A percentile compares a stretch with the other conserved stretches of the same genome.
phyloP scores from a whole-genome alignment of 2,329 filamentous ascomycete genomes.

The Aspergillus pseudoglaucus region DNA sequence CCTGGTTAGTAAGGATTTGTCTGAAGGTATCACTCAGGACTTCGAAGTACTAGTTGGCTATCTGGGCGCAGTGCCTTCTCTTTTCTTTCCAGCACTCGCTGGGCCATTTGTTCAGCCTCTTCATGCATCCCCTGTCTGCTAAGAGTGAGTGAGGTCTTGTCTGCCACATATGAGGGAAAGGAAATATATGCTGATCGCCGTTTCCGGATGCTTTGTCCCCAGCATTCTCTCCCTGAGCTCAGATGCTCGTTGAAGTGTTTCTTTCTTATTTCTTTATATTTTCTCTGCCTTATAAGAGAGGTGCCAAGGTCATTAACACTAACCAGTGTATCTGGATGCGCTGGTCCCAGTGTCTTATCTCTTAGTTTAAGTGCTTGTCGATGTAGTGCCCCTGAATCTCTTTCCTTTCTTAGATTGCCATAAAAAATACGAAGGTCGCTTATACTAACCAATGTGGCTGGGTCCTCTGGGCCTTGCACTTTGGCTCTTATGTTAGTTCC shows the following conservation, averaged over 20 bases:
- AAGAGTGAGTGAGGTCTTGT: neutral
- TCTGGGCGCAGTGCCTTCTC: no score
- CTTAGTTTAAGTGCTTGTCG: neutral
- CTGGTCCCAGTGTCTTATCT: conserved; percentile 1
- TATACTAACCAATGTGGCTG: neutral
- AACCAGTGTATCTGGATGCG: conserved; percentile 2
- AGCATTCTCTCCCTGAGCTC: neutral
- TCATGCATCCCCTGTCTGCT: neutral
- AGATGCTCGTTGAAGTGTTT: neutral
- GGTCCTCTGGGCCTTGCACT: neutral
- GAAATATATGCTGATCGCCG: neutral
- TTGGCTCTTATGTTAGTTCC: neutral
- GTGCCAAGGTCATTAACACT: neutral
- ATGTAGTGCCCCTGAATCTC: conserved; percentile 5
- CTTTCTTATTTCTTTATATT: neutral
- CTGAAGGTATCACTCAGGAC: no score
- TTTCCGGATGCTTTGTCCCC: neutral
- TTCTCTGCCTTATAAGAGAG: neutral
- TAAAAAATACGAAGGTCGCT: neutral
- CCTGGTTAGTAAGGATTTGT: no score
- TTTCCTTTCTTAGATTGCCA: neutral
- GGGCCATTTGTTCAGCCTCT: no score
- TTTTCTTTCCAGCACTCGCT: no score
- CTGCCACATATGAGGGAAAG: neutral
- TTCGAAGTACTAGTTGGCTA: no score